A percentile compares a stretch with the other conserved stretches of the same genome.
These are phyloP conservation scores for Sarcomyxa edulis DNA, from an alignment of 768 basidiomycete genomes.

Conservation along the genomic window DNA sequence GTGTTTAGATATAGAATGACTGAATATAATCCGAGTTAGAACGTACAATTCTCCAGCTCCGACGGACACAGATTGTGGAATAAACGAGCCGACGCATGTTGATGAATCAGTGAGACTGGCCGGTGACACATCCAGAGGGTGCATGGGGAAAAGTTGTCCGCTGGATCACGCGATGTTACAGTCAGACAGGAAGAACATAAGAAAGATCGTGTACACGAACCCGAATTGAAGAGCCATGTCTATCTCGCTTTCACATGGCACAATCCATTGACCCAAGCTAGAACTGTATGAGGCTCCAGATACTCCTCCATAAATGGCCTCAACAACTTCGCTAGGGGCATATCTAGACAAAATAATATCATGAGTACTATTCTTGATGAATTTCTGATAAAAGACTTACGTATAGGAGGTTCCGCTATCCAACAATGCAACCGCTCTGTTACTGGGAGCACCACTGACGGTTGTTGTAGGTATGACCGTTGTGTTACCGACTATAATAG, in stretches of 20 bases:
- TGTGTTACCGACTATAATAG: slow-evolving; percentile 54
- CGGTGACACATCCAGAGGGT: slow-evolving; percentile 73
- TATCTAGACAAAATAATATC: slow-evolving; percentile 42
- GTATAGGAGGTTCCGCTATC: slow-evolving; percentile 83
- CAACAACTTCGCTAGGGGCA: slow-evolving; percentile 55
- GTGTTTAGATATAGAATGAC: slow-evolving; percentile 3
- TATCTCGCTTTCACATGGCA: slow-evolving; percentile 73
- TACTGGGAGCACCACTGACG: slow-evolving; percentile 53
- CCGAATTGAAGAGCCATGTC: slow-evolving; percentile 76
- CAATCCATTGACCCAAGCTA: slow-evolving; percentile 53
- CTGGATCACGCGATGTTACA: slow-evolving; percentile 5
- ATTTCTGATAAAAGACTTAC: slow-evolving; percentile 37
- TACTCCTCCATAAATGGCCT: slow-evolving; percentile 65
- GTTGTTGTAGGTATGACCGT: slow-evolving; percentile 47
- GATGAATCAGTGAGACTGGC: slow-evolving; percentile 34
- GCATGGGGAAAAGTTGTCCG: slow-evolving; percentile 68
- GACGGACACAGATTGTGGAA: slow-evolving; percentile 57
- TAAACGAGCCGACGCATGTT: slow-evolving; percentile 69
- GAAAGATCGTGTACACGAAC: slow-evolving; percentile 33
- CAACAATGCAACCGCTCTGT: slow-evolving; percentile 69
- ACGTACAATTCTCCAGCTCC: slow-evolving; percentile 65
- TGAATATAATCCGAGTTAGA: background rate
- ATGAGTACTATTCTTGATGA: too few relatives aligned
- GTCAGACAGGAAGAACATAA: slow-evolving; percentile 1
- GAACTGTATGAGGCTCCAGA: slow-evolving; percentile 58